Base-by-base conservation (phyloP, 768 basidiomycete species). In the Auricularia sp. region DNA sequence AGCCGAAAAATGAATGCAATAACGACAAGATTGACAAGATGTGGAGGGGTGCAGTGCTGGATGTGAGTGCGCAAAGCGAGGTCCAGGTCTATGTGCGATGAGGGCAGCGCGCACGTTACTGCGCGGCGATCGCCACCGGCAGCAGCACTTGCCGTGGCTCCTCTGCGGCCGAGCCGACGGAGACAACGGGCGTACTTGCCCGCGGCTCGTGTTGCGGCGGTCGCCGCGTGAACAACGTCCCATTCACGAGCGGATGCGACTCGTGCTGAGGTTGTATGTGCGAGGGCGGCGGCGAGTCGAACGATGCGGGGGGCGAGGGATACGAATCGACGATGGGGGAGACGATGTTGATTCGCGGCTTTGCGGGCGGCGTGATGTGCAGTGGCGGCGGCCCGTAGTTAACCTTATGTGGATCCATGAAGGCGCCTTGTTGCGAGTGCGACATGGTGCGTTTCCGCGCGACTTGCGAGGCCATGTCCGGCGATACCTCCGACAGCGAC, bases 231-330 rank as follows among this genome's bases (percentile, higher is more conserved):
- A 51, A 51, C 47, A 51, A 18, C 0, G 14, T 51, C 18, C 47
- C 47, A 3, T 51, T 51, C 47, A 8, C 11, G 11, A 51, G 11
- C 10, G 21, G 18, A 18, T 21, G 18, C 16, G 39, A 7, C 39
- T 42, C 39, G 39, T 42, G 39, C 39, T 42, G 39, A 8, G 39
- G 39, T 8, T 42, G 39, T 42, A 42, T 42, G 39, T 42, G 39
- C 39, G 39, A 42, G 5, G 56, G 65, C 8, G 76, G 76, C 29
- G 77, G 76, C 35, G 75, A 76, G 71, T 78, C 77, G 62, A 76
- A 66, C 59, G 77, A 78, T n/a, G 74, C 70, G 35, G 77, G 77
- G 1, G 77, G 77, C 1, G 77, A 77, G 7, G 77, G 77, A 61
- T 78, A 78, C 39, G 75, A 75, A 36, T 73, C 71, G 13, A 70